These are phyloP conservation scores for Coemansia sp. DNA, from an alignment of 192 early-diverging fungal species.

Conservation along the genomic window DNA sequence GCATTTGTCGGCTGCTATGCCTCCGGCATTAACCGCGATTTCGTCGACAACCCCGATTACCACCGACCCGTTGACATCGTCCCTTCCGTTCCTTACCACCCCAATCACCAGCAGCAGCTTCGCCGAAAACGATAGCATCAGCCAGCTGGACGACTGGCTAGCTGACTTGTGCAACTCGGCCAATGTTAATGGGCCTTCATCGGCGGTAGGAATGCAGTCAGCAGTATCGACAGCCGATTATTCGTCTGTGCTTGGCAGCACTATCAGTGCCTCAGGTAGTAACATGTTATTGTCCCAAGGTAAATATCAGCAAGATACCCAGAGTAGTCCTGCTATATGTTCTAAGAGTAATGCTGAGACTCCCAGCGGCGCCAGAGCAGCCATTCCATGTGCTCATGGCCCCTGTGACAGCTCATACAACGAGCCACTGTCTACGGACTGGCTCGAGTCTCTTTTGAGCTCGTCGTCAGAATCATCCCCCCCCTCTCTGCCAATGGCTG, in stretches of 20 bases:
- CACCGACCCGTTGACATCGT: background rate
- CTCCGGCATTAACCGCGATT: background rate
- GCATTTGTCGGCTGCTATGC: background rate
- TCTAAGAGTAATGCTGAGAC: constrained; percentile 8
- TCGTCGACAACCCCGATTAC: background rate
- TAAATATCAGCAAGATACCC: constrained; percentile 22
- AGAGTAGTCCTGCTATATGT: constrained; percentile 1
- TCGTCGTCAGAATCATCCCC: background rate
- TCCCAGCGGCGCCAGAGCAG: constrained; percentile 4
- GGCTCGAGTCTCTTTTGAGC: constrained; percentile 21
- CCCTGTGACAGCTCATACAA: constrained; percentile 14
- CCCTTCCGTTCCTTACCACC: constrained; percentile 2
- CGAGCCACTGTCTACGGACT: background rate
- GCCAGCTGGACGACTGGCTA: constrained; percentile 26
- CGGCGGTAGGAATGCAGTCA: background rate
- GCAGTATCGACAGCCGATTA: background rate
- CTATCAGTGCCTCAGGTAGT: background rate
- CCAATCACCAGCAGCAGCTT: background rate
- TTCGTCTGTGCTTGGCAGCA: background rate
- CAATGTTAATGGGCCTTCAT: background rate
- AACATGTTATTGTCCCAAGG: constrained; percentile 15
- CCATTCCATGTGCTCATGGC: constrained; percentile 9
- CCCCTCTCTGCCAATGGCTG: background rate
- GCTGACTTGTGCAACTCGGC: constrained; percentile 13
- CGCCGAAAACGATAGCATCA: background rate